phyloP scores from a whole-genome alignment of 768 basidiomycete species.

The Tephrocybe sp. region DNA sequence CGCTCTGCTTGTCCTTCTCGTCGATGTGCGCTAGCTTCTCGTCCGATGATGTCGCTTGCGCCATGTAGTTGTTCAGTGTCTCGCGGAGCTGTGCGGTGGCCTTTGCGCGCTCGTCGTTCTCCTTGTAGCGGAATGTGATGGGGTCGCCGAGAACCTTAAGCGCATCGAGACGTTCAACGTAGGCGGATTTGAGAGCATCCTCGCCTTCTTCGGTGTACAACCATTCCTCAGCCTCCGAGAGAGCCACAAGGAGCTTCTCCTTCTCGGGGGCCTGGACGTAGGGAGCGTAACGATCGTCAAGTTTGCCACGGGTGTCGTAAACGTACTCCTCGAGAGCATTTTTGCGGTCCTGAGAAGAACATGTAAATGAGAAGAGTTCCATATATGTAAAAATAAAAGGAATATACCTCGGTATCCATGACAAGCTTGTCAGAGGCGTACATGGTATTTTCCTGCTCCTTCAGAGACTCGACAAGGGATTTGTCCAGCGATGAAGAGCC shows the following conservation, averaged over 20 bases:
- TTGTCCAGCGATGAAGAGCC: slow-evolving; percentile 65
- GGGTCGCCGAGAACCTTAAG: slow-evolving; percentile 88
- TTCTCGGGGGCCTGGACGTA: slow-evolving; percentile 80
- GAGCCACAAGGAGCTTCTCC: slow-evolving; percentile 62
- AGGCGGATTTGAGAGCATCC: slow-evolving; percentile 94
- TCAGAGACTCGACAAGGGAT: slow-evolving; percentile 56
- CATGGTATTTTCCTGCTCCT: slow-evolving; percentile 88
- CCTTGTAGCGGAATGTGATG: slow-evolving; percentile 78
- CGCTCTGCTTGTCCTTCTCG: slow-evolving; percentile 79
- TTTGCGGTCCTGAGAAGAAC: slow-evolving; percentile 84
- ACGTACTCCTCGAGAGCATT: slow-evolving; percentile 99
- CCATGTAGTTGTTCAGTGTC: slow-evolving; percentile 81
- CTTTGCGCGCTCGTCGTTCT: slow-evolving; percentile 75
- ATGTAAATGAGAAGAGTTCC: not conserved
- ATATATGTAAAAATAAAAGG: not conserved
- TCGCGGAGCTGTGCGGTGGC: slow-evolving; percentile 79
- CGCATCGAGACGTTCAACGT: slow-evolving; percentile 76
- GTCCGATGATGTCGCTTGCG: slow-evolving; percentile 77
- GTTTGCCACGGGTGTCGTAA: slow-evolving; percentile 90
- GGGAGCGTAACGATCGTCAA: slow-evolving; percentile 81
- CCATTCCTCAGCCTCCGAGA: slow-evolving; percentile 91
- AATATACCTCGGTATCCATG: slow-evolving; percentile 88
- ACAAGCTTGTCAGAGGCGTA: slow-evolving; percentile 92
- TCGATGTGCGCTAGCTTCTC: slow-evolving; percentile 90
- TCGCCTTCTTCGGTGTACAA: slow-evolving; percentile 96